phyloP scores from a whole-genome alignment of 352 stramenopile species.

The Pythium pectinolyticum region DNA sequence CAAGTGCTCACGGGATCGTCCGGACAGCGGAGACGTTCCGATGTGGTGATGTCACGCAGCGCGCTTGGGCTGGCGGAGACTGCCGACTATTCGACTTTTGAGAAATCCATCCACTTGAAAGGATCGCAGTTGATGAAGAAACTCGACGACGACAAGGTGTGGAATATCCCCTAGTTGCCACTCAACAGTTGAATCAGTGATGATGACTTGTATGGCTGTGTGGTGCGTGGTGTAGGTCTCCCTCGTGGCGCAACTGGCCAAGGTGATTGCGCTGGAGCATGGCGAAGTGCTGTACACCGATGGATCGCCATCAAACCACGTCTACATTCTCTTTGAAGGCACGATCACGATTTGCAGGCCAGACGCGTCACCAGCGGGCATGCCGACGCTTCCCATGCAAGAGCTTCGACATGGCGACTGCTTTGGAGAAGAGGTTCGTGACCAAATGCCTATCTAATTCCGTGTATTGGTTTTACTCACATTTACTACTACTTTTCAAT shows the following conservation, averaged over 20 bases:
- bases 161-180: neutral
- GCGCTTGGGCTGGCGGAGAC: conserved; percentile 34
- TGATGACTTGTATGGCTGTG: neutral
- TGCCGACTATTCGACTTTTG: conserved; percentile 73
- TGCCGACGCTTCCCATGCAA: conserved; percentile 16
- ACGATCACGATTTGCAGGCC: conserved; percentile 50
- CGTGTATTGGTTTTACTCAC: neutral
- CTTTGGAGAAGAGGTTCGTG: conserved; percentile 79
- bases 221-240: conserved; percentile 38
- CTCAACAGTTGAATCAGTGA: no score
- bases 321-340: conserved; percentile 78
- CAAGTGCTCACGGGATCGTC: conserved; percentile 19
- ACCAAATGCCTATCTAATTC: neutral
- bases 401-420: conserved; percentile 72
- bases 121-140: conserved; percentile 82
- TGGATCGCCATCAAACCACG: conserved; percentile 39
- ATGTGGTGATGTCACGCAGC: conserved; percentile 34
- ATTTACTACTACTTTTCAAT: neutral
- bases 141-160: conserved; percentile 75
- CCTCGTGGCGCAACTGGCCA: conserved; percentile 67
- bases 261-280: conserved; percentile 59
- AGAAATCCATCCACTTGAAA: conserved; percentile 86
- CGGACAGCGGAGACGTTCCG: conserved; percentile 16
- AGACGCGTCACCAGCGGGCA: neutral
- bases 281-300: conserved; percentile 56